Conservation (phyloP, 352 stramenopile genomes). For the Pilasporangium apinafurcum region DNA sequence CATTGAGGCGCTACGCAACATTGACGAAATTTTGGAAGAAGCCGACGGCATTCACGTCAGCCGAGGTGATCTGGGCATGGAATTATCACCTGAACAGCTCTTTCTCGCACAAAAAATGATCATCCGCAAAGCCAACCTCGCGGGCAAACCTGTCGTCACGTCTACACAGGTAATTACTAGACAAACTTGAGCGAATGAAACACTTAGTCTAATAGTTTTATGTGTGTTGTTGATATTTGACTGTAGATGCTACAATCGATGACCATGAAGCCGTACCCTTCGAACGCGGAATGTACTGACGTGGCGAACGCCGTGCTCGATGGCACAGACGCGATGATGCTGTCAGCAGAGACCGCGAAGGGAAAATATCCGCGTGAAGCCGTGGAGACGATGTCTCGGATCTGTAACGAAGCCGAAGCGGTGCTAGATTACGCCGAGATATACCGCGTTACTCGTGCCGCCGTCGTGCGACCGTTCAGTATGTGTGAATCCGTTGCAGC, state of each 20-base stretch:
- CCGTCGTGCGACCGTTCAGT: slow-evolving; percentile 43
- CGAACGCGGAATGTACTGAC: slow-evolving; percentile 98
- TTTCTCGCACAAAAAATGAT: slow-evolving; percentile 99
- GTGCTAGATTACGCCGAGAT: slow-evolving; percentile 69
- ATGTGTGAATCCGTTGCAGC: slow-evolving; percentile 94
- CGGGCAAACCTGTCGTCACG: slow-evolving; percentile 97
- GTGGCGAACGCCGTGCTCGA: slow-evolving; percentile 99
- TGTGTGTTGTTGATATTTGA: slow-evolving; percentile 9
- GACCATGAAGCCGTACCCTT: slow-evolving; percentile 96
- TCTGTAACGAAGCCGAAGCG: slow-evolving; percentile 89
- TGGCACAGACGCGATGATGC: slow-evolving; percentile 98
- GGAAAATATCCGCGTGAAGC: slow-evolving; percentile 95
- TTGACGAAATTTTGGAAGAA: slow-evolving; percentile 96
- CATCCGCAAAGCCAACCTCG: slow-evolving; percentile 95
- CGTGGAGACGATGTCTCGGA: slow-evolving; percentile 93
- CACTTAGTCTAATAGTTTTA: too few relatives aligned
- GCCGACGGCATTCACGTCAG: slow-evolving; percentile 99
- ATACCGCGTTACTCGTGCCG: slow-evolving; percentile 43
- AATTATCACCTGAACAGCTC: slow-evolving; percentile 97
- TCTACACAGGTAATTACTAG: slow-evolving; percentile 68
- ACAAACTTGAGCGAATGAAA: too few relatives aligned
- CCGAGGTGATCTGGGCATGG: slow-evolving; percentile 98
- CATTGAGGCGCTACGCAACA: slow-evolving; percentile 93
- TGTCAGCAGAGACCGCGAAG: slow-evolving; percentile 98
- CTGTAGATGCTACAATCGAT: slow-evolving; percentile 99